phyloP scores from a whole-genome alignment of 73 alveolate genomes.

The Durusdinium trenchii region DNA sequence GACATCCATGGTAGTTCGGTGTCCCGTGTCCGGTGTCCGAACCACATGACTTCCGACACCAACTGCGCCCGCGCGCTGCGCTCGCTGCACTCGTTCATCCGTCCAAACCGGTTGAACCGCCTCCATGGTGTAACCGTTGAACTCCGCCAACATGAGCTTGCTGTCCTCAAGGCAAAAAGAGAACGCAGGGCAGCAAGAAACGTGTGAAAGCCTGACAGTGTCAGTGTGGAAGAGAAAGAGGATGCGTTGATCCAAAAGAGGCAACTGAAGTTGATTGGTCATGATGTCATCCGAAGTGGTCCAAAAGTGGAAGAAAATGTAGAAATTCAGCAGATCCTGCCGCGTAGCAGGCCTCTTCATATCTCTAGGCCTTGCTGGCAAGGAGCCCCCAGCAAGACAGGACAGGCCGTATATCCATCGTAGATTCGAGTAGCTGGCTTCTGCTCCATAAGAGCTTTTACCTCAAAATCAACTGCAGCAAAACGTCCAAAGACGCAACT shows the following conservation, averaged over 20 bases:
- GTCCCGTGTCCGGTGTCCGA: too few species aligned
- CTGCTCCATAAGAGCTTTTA: conserved; percentile 48
- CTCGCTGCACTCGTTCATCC: not conserved
- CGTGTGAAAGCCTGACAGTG: not conserved
- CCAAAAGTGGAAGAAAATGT: too few species aligned
- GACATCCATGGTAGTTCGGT: not conserved
- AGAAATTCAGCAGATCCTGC: too few species aligned
- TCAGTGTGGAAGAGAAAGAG: not conserved
- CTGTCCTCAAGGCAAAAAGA: conserved; percentile 13
- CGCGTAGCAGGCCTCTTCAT: not conserved
- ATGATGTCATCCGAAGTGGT: not conserved
- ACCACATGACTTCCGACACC: too few species aligned
- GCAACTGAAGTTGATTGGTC: not conserved
- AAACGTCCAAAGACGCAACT: too few species aligned
- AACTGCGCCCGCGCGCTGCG: not conserved
- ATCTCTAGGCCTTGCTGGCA: not conserved
- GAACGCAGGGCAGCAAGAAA: not conserved
- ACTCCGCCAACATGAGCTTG: conserved; percentile 83
- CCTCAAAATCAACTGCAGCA: too few species aligned
- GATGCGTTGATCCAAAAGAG: not conserved
- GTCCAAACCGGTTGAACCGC: not conserved
- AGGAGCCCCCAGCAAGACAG: conserved; percentile 68
- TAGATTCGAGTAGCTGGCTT: conserved; percentile 26
- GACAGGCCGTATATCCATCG: conserved; percentile 90
- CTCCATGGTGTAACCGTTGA: conserved; percentile 91